Conservation (phyloP, 2,329 filamentous ascomycete species). For the Colletotrichum euphorbiae region DNA sequence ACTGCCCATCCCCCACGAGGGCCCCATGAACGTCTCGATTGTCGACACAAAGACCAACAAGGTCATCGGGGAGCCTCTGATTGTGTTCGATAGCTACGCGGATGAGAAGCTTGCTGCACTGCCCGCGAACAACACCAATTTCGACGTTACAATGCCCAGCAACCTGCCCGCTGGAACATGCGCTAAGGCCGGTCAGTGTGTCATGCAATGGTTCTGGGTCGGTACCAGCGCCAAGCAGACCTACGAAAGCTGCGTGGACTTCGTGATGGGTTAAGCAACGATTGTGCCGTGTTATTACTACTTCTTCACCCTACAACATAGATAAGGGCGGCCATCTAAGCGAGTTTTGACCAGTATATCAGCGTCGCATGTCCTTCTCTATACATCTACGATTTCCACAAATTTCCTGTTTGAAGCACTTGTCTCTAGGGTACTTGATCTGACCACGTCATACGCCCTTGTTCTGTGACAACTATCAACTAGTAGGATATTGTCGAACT, state of each 20-base stretch:
- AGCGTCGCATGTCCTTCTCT: neutral
- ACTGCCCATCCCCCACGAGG: slow-evolving; percentile 59
- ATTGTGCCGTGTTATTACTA: neutral
- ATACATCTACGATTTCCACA: too few species aligned
- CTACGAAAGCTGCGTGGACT: slow-evolving; percentile 55
- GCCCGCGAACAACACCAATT: slow-evolving; percentile 56
- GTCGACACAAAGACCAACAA: slow-evolving; percentile 64
- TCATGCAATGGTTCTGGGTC: slow-evolving; percentile 61
- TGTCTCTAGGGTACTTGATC: too few species aligned
- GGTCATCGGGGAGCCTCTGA: slow-evolving; percentile 64
- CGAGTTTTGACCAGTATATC: slow-evolving; percentile 11
- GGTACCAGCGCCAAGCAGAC: slow-evolving; percentile 52
- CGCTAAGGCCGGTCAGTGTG: slow-evolving; percentile 48
- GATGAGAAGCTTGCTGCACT: slow-evolving; percentile 52
- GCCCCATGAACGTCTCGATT: slow-evolving; percentile 67
- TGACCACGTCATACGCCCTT: too few species aligned
- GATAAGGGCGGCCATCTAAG: slow-evolving; percentile 4
- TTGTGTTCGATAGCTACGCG: slow-evolving; percentile 67
- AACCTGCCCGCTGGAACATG: slow-evolving; percentile 46
- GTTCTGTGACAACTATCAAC: too few species aligned
- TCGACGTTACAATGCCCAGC: slow-evolving; percentile 54
- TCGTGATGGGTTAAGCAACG: slow-evolving; percentile 39
- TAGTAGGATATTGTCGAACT: too few species aligned
- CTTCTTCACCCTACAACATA: neutral
- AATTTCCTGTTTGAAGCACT: too few species aligned